Percentiles rank a stretch among this genome's conserved stretches.
These are phyloP conservation scores for Fusarium euwallaceae DNA, from an alignment of 2,329 filamentous ascomycete genomes.

Conservation along the genomic window DNA sequence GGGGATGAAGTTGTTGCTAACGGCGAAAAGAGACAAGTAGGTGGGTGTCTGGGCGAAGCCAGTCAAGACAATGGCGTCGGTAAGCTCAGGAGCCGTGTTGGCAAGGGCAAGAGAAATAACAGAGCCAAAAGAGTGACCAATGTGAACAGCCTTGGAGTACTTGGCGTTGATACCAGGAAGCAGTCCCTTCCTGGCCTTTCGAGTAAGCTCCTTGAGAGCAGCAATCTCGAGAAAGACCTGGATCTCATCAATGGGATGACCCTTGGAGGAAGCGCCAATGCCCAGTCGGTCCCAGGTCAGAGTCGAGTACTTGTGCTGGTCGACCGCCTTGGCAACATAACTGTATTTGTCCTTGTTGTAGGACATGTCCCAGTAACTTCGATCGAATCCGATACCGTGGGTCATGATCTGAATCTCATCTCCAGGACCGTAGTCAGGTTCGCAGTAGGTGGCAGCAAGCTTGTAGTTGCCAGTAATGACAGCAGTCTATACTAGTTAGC, in stretches of 20 bases:
- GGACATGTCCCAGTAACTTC: conserved; percentile 72
- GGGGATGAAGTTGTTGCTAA: conserved; percentile 62
- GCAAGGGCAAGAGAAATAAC: conserved; percentile 69
- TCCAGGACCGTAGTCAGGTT: conserved; percentile 61
- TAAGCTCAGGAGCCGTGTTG: conserved; percentile 63
- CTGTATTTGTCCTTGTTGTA: conserved; percentile 72
- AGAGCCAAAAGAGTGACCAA: conserved; percentile 75
- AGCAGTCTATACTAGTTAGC: conserved; percentile 55
- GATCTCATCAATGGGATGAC: conserved; percentile 70
- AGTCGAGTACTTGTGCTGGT: conserved; percentile 68
- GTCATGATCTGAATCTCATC: conserved; percentile 56
- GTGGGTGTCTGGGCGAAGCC: conserved; percentile 66
- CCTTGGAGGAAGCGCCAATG: conserved; percentile 69
- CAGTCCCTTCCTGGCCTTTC: conserved; percentile 59
- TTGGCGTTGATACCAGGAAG: conserved; percentile 57
- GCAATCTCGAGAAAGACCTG: conserved; percentile 70
- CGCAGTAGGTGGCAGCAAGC: conserved; percentile 72
- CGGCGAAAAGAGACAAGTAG: conserved; percentile 59
- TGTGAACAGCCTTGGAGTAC: conserved; percentile 65
- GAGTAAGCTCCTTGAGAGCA: conserved; percentile 67
- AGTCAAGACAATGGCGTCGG: conserved; percentile 71
- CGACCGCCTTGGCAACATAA: conserved; percentile 69
- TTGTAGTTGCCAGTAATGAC: conserved; percentile 67
- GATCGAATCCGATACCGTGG: conserved; percentile 57
- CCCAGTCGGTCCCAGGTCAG: conserved; percentile 74